Conservation (phyloP, 2,329 filamentous ascomycete species). For the Penicillium sp. region DNA sequence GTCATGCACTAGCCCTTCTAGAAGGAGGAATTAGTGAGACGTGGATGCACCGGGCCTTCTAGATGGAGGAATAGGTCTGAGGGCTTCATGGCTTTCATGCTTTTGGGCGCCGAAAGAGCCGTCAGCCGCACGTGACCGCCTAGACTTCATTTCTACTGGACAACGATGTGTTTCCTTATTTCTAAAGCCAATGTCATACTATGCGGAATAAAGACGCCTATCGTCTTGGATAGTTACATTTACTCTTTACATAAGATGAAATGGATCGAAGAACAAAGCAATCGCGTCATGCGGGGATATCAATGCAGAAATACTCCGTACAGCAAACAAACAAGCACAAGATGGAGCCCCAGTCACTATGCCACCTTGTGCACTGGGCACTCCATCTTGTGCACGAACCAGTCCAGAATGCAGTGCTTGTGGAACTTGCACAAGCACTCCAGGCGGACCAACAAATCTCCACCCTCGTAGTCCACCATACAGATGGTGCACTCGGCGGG, state of each 20-base stretch:
- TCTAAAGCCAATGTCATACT: too few relatives aligned
- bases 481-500: conserved; percentile 64
- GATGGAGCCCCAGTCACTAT: neutral
- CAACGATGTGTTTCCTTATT: too few relatives aligned
- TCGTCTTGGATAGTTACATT: too few relatives aligned
- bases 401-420: conserved; percentile 59
- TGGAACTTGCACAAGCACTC: conserved; percentile 68
- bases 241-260: neutral
- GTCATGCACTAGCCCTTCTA: neutral
- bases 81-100: neutral
- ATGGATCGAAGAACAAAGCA: neutral
- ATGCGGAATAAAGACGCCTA: too few relatives aligned
- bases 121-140: neutral
- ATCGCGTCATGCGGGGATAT: neutral
- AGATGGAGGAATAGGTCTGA: neutral
- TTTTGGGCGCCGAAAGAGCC: neutral
- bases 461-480: conserved; percentile 64
- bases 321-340: neutral
- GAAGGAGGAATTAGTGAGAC: neutral
- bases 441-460: conserved; percentile 59
- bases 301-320: neutral
- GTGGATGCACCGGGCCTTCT: neutral
- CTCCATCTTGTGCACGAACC: conserved; percentile 60
- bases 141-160: neutral
- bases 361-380: conserved; percentile 62